Percentiles rank a stretch among this genome's conserved stretches.
Conservation (phyloP, 331 rosid species). For the Malus hybrid region DNA sequence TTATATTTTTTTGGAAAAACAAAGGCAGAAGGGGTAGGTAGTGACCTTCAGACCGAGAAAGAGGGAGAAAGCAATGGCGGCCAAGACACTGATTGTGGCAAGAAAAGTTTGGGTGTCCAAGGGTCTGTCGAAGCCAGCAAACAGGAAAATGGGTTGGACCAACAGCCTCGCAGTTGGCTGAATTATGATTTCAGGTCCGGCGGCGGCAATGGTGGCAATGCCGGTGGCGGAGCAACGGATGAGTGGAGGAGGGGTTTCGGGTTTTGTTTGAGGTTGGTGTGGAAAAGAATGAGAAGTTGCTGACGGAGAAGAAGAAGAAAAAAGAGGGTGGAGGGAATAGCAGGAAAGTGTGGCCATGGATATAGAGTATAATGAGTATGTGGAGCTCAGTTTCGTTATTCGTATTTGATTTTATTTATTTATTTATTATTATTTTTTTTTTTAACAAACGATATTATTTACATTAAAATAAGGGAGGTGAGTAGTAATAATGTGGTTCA, state of each 20-base stretch:
- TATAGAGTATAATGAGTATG: constrained; percentile 11
- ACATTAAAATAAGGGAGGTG: accelerated
- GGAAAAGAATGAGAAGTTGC: constrained; percentile 22
- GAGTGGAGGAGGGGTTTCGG: constrained; percentile 15
- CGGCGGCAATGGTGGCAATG: not conserved
- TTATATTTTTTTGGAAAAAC: not conserved
- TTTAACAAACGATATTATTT: too few relatives aligned
- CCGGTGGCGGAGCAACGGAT: constrained; percentile 20
- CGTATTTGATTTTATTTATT: not conserved
- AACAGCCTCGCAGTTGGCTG: constrained; percentile 29
- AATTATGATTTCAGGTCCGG: constrained; percentile 17
- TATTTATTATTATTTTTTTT: too few relatives aligned
- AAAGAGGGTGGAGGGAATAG: constrained; percentile 41
- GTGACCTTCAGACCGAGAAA: constrained; percentile 86
- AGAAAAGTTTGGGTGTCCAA: constrained; percentile 82
- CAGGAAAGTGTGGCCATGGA: constrained; percentile 66
- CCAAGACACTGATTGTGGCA: constrained; percentile 68
- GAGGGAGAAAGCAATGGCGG: constrained; percentile 85
- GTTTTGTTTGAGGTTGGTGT: constrained; percentile 22
- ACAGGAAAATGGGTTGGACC: constrained; percentile 52
- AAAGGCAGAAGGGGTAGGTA: not conserved
- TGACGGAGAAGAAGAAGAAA: constrained; percentile 19
- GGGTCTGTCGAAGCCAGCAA: constrained; percentile 35
- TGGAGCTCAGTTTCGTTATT: constrained; percentile 22
- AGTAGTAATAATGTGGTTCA: too few relatives aligned